Evolutionary conservation across 208 protist genomes (phyloP).

Genomic region (Naegleria gruberi): DNA sequence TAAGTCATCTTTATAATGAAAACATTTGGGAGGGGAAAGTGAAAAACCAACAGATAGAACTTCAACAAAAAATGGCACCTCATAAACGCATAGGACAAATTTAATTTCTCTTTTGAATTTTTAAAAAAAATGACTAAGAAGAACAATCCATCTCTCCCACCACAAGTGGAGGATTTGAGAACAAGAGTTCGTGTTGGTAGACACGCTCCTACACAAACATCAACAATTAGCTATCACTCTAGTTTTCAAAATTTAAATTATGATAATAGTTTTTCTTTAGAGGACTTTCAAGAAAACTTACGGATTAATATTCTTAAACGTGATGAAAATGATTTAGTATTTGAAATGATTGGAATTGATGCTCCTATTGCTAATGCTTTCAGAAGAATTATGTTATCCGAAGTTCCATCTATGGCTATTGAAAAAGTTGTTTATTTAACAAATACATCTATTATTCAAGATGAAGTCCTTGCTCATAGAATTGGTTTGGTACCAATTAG

Average conservation of each 20-base stretch:
- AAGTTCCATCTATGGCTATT: conserved; percentile 96
- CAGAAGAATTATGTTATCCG: conserved; percentile 86
- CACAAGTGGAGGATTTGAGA: background rate
- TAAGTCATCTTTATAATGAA: too few relatives aligned
- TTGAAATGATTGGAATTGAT: conserved; percentile 55
- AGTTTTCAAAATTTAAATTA: background rate
- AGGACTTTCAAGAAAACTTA: background rate
- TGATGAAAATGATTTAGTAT: background rate
- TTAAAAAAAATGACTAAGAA: background rate
- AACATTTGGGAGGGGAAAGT: too few relatives aligned
- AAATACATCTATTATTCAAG: conserved; percentile 94
- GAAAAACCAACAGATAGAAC: too few relatives aligned
- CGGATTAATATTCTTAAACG: background rate
- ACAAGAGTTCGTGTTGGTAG: background rate
- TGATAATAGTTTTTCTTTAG: conserved; percentile 3
- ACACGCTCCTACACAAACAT: background rate
- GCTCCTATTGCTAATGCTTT: conserved; percentile 90
- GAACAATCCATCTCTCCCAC: background rate
- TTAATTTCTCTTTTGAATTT: too few relatives aligned
- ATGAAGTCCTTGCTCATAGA: conserved; percentile 91
- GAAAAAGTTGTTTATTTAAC: conserved; percentile 91
- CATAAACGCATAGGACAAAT: too few relatives aligned
- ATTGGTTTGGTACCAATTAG: conserved; percentile 92
- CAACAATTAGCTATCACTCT: background rate
- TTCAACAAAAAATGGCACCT: too few relatives aligned